Evolutionary conservation across 2,329 filamentous ascomycete genomes (phyloP), one percentile per base, ranked within the genome.

Genomic region (Microdochium trichocladiopsis): DNA sequence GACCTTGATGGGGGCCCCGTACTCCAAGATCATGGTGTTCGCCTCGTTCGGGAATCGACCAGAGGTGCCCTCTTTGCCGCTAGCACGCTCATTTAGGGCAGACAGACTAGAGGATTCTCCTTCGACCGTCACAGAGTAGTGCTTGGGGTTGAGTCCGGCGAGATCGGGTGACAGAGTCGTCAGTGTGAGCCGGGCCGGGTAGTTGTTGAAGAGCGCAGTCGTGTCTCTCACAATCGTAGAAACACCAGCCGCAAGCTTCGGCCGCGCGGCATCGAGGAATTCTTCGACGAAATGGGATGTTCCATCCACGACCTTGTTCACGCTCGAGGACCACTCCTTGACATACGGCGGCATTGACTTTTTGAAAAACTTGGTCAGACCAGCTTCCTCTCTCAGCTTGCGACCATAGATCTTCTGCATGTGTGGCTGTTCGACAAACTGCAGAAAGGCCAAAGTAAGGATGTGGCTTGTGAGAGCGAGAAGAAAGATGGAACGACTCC

Each of bases 371-470:
- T 92, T 95, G 54, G 92, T 93, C 37, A 99, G 78, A 49, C 94
- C 94, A 11, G 94, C 94, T 67, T 96, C 90, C 57, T 87, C 77
- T 54, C 94, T 86, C 47, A 99, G 75, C 60, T 84, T 86, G 60
- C 85, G 79, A 43, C 94, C 93, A 63, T 99, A 99, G 18, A 97
- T 81, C 76, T 96, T 97, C 68, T 96, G 89, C 92, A 99, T 97
- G 68, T 99, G 94, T 14, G 93, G 94, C 55, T 92, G 86, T 71
- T 99, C 94, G 10, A 99, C 88, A 58, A 93, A 88, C 54, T 95
- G 89, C 51, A 99, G 89, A 72, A 96, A 96, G 25, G 78, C 84
- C 28, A 97, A 76, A 1, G 88, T 94, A 49, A 96, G 75, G 28
- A 93, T 81, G 64, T 99, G 94, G 58, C 90, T 91, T 33, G 92